Base-by-base conservation (phyloP, 768 basidiomycete species). In the Pisolithus tinctorius region DNA sequence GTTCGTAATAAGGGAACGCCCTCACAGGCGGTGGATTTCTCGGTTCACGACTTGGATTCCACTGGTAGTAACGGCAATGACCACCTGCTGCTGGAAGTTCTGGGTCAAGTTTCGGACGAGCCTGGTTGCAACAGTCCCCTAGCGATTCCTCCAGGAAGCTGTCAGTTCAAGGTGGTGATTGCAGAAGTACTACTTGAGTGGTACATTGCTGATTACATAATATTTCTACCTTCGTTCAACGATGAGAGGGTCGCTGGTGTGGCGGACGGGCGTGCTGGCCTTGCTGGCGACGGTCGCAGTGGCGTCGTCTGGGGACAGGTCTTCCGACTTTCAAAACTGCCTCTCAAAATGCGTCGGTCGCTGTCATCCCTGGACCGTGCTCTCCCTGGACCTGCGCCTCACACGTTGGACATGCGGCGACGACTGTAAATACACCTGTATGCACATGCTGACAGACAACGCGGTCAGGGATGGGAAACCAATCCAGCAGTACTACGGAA, bases 391-490 rank as follows among this genome's bases (percentile, higher is more conserved):
- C 30, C 75, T 90, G 31, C 75, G 78, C 29, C 60, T 88, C 52
- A 86, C 88, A 26, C 72, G 80, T n/a, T 98, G 94, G 94, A 81
- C 87, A 30, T 96, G 93, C 69, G 62, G 64, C 9, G 91, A 89
- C 55, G 78, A 96, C 64, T 99, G 95, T 75, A 82, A 83, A 64
- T 99, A 99, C 64, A 66, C 63, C 4, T 99, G 96, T 71, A 91
- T 87, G 81, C 91, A 93, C 62, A 69, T 74, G 45, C 74, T 90
- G 36, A 92, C 89, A 4, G 77, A 81, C 55, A 61, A 69, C 7
- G 80, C 81, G 31, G 56, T 78, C n/a, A 47, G 57, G 30, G 58
- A 52, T 5, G 78, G 79, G 0, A 58, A 60, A 38, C 57, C 51
- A 2, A 69, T 88, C 1, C 79, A 88, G 41, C 93, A 96, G 58